A percentile compares a stretch with the other conserved stretches of the same genome.
Evolutionary conservation across 257 asterid genomes (phyloP).

Genomic region (Perilla frutescens): DNA sequence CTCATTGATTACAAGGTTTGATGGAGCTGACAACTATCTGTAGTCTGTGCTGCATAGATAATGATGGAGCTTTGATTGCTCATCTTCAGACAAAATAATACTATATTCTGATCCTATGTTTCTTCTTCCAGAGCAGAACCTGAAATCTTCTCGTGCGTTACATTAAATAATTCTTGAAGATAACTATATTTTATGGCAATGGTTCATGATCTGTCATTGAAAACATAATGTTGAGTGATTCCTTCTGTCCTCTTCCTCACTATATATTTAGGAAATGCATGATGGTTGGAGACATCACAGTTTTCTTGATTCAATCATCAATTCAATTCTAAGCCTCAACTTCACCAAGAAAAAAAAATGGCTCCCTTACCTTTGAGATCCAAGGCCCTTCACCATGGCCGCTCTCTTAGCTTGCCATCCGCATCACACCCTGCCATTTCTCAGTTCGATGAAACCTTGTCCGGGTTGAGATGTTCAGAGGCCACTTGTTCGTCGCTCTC

Average conservation of each 20-base stretch:
- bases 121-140: too few species aligned
- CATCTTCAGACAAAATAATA: neutral
- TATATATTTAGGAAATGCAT: neutral
- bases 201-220: neutral
- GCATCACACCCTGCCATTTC: constrained; percentile 39
- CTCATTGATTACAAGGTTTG: neutral
- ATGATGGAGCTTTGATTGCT: neutral
- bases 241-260: constrained; percentile 21
- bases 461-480: constrained; percentile 30
- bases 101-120: neutral
- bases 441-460: constrained; percentile 40
- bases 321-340: neutral
- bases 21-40: neutral
- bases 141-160: constrained; percentile 12
- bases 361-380: constrained; percentile 42
- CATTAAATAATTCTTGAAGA: neutral
- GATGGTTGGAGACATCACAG: neutral
- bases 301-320: constrained; percentile 13
- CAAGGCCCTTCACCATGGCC: constrained; percentile 43
- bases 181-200: neutral
- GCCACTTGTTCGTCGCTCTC: constrained; percentile 35
- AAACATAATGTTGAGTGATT: neutral
- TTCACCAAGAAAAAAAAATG: constrained; percentile 28
- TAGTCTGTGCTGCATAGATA: neutral
- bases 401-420: constrained; percentile 49